These are phyloP conservation scores for Leptographium radiaticola DNA, from an alignment of 2,329 filamentous ascomycete genomes.

Conservation along the genomic window DNA sequence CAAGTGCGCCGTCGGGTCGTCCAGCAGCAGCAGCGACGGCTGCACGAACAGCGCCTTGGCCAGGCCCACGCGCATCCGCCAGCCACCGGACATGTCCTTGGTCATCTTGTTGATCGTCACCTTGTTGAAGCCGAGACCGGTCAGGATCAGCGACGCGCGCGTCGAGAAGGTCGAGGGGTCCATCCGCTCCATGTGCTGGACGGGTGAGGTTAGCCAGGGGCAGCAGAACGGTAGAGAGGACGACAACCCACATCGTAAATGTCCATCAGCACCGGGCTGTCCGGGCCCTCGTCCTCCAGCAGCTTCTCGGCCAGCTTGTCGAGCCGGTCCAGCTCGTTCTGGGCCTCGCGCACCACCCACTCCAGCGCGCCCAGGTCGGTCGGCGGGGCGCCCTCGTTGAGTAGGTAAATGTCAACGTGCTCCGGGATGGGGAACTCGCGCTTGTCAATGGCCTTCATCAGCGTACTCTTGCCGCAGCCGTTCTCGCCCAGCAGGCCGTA, in stretches of 20 bases:
- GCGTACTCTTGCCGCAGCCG: slow-evolving; percentile 97
- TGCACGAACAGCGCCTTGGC: slow-evolving; percentile 98
- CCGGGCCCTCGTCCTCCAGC: slow-evolving; percentile 82
- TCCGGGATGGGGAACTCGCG: slow-evolving; percentile 94
- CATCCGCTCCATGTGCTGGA: slow-evolving; percentile 93
- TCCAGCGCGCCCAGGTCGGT: slow-evolving; percentile 83
- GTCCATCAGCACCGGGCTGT: slow-evolving; percentile 80
- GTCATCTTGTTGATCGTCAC: slow-evolving; percentile 96
- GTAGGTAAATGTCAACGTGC: slow-evolving; percentile 93
- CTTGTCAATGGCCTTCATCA: slow-evolving; percentile 85
- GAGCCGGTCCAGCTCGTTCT: slow-evolving; percentile 81
- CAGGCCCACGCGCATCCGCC: slow-evolving; percentile 98
- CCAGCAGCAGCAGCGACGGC: slow-evolving; percentile 86
- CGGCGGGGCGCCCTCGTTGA: slow-evolving; percentile 91
- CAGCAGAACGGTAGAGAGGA: too few species aligned
- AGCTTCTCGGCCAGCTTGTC: slow-evolving; percentile 83
- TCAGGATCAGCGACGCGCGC: slow-evolving; percentile 89
- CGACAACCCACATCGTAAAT: slow-evolving; percentile 98
- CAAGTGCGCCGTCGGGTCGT: slow-evolving; percentile 97
- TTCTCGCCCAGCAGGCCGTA: slow-evolving; percentile 97
- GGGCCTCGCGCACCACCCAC: slow-evolving; percentile 92
- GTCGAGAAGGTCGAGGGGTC: slow-evolving; percentile 95
- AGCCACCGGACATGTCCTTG: slow-evolving; percentile 99
- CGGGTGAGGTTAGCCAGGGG: slow-evolving; percentile 1
- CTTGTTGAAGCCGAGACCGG: slow-evolving; percentile 99